Evolutionary conservation across 2,329 filamentous ascomycete species (phyloP), one percentile per base, ranked within the genome.

Genomic region (Diplodia intermedia): DNA sequence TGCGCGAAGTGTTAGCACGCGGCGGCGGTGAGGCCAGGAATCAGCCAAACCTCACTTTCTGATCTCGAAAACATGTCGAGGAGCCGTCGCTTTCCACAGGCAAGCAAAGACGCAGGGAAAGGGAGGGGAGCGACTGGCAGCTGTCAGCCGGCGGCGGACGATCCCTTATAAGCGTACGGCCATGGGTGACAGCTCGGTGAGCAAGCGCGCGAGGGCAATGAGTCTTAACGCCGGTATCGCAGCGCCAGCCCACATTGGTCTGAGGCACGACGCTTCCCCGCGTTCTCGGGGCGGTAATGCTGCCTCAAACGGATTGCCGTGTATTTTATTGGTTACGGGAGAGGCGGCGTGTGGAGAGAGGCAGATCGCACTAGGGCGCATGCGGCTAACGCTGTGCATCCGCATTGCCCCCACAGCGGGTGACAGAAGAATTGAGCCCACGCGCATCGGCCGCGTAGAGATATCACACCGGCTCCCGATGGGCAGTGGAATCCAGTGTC

Each of bases 171-270:
- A 36, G 36, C 29, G 4, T 11, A 11, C 26, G 23, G 47, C 29
- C 11, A n/a, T 26, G 29, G 60, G 29, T 63, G 60, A 36, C 47
- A 36, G 15, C 47, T 38, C 40, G 40, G 40, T 12, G 23, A 15
- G n/a, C 47, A 18, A 29, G 15, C 18, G 56, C 23, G 11, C 38
- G 20, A n/a, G 38, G 8, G 14, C 40, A 29, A 20, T 47, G 56
- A 62, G 57, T n/a, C 11, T 26, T 47, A 26, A 18, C 60, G 60
- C 60, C 60, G 60, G 31, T 36, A 63, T 63, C 60, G 60, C 60
- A 23, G 60, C 26, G 43, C 47, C 50, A 63, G 60, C 47, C 43
- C 29, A n/a, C 36, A 38, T 38, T 23, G 54, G 54, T 26, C 54
- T 26, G 47, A 29, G 31, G n/a, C 38, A 52, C 60, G n/a, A 47